Percentiles rank a stretch among this genome's conserved stretches.
These are phyloP conservation scores for Solanum piurae DNA, from an alignment of 257 asterid genomes.

Conservation along the genomic window DNA sequence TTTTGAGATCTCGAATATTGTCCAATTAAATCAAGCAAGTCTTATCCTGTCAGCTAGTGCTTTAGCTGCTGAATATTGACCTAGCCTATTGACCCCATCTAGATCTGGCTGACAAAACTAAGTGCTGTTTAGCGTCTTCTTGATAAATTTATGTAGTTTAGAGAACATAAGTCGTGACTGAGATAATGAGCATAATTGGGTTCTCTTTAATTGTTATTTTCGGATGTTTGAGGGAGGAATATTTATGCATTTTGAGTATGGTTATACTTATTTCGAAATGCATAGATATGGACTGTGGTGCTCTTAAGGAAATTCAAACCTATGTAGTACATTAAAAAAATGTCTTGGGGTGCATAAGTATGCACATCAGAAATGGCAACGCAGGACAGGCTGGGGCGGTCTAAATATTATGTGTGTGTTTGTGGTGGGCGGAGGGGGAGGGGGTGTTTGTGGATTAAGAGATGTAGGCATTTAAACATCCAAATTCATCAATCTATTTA, in stretches of 20 bases:
- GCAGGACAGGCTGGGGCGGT: neutral
- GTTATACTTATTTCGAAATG: neutral
- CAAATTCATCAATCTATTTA: neutral
- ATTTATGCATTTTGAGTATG: neutral
- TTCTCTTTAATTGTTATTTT: neutral
- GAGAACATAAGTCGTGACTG: neutral
- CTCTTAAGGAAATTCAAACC: neutral
- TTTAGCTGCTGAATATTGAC: neutral
- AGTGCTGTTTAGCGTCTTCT: neutral
- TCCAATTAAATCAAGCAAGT: neutral
- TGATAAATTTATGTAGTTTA: neutral
- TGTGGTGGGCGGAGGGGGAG: neutral
- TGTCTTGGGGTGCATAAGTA: no score
- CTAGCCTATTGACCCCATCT: neutral
- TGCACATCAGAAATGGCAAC: neutral
- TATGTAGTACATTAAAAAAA: no score
- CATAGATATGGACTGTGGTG: neutral
- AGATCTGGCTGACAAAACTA: neutral
- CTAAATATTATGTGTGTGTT: neutral
- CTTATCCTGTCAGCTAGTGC: neutral
- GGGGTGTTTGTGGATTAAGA: neutral
- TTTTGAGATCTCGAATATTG: neutral
- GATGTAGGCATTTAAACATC: neutral
- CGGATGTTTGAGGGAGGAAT: neutral
- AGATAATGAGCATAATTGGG: neutral